Evolutionary conservation across 2,329 filamentous ascomycete genomes (phyloP).

Genomic region (Graphilbum sp.): DNA sequence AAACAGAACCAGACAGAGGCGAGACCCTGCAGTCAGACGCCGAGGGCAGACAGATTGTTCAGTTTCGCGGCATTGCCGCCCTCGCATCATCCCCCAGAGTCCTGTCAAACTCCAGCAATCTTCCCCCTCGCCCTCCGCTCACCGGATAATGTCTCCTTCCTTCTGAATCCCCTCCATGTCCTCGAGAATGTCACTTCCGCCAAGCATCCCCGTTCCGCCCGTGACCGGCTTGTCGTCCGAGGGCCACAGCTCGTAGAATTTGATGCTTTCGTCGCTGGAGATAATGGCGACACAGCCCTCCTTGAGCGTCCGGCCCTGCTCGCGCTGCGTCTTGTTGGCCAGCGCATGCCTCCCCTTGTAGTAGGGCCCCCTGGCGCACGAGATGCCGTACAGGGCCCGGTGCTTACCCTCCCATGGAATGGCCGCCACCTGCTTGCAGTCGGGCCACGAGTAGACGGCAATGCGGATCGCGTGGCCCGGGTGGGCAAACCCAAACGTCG

Average conservation of each 20-base stretch:
- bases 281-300: constrained; percentile 85
- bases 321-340: constrained; percentile 23
- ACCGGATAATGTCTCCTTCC: constrained; percentile 56
- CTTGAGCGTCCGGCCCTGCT: constrained; percentile 35
- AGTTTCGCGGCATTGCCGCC: too few species aligned
- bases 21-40: too few species aligned
- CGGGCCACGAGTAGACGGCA: constrained; percentile 88
- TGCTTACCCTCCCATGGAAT: constrained; percentile 72
- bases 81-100: too few species aligned
- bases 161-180: constrained; percentile 64
- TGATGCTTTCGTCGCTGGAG: constrained; percentile 79
- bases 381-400: constrained; percentile 72
- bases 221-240: constrained; percentile 37
- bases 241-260: constrained; percentile 93
- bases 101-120: too few species aligned
- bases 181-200: constrained; percentile 75
- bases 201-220: constrained; percentile 44
- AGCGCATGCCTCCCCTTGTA: constrained; percentile 12
- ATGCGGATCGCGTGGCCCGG: constrained; percentile 81
- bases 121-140: constrained; percentile 11
- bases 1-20: too few species aligned
- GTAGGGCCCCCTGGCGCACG: constrained; percentile 49
- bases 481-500: constrained; percentile 85
- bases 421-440: constrained; percentile 68
- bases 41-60: too few species aligned